Percentiles rank a stretch among this genome's conserved stretches.
Conservation (phyloP, 202 grass and related monocot genomes). For the Setaria italica region DNA sequence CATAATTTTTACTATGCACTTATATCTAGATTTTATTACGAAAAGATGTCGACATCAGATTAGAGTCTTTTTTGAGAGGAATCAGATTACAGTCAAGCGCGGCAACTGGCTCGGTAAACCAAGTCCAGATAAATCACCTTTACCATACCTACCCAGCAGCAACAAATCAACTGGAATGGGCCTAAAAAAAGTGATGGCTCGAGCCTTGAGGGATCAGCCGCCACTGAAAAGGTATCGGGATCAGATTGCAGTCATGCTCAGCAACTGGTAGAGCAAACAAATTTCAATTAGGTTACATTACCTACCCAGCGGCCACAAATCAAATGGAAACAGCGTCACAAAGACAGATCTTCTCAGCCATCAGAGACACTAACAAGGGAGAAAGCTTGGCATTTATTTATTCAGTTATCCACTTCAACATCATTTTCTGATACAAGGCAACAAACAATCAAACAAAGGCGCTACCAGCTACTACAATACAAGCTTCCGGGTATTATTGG, state of each 20-base stretch:
- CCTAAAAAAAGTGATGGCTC: neutral
- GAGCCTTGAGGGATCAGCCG: neutral
- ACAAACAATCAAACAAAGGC: constrained; percentile 47
- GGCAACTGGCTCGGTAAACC: neutral
- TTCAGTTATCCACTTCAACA: neutral
- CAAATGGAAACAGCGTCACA: neutral
- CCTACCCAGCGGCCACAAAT: neutral
- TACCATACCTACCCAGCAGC: neutral
- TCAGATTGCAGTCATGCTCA: neutral
- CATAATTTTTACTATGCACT: too few relatives aligned
- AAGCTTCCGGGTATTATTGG: constrained; percentile 46
- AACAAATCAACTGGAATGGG: neutral
- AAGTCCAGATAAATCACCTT: neutral
- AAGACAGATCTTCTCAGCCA: neutral
- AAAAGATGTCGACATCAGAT: neutral
- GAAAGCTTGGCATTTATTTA: constrained; percentile 45
- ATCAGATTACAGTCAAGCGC: neutral
- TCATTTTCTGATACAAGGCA: constrained; percentile 24
- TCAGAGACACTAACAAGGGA: neutral
- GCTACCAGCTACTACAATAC: constrained; percentile 5
- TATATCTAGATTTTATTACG: too few relatives aligned
- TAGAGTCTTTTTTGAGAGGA: neutral
- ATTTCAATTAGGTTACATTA: neutral
- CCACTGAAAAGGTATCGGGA: neutral
- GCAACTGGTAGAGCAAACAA: neutral